These are phyloP conservation scores for Sporothrix protearum DNA, from an alignment of 2,329 filamentous ascomycete genomes.

Conservation along the genomic window DNA sequence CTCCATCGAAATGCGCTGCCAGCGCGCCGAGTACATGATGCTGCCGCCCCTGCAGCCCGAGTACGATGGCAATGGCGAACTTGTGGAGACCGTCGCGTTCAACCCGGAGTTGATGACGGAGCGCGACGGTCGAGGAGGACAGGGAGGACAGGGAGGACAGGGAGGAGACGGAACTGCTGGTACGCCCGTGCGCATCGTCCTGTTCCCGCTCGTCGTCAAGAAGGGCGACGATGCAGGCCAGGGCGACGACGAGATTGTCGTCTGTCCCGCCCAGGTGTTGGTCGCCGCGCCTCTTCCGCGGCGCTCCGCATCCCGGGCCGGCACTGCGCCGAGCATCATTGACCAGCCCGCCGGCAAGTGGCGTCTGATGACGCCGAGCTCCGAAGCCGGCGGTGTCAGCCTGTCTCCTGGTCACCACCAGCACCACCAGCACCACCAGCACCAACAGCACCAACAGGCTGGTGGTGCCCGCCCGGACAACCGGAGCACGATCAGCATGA, in stretches of 20 bases:
- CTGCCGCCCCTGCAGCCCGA: slow-evolving; percentile 90
- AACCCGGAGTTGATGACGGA: slow-evolving; percentile 95
- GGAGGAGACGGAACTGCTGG: too few species aligned
- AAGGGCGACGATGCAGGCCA: slow-evolving; percentile 84
- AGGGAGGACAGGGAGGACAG: too few species aligned
- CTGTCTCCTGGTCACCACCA: slow-evolving; percentile 28
- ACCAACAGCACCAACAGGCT: slow-evolving; percentile 31
- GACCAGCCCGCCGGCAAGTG: slow-evolving; percentile 15
- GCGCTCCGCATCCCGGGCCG: slow-evolving; percentile 27
- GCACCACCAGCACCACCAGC: slow-evolving; percentile 29
- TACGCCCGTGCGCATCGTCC: slow-evolving; percentile 81
- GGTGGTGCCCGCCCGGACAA: slow-evolving; percentile 40
- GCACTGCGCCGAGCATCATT: slow-evolving; percentile 27
- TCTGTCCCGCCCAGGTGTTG: slow-evolving; percentile 91
- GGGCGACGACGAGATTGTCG: slow-evolving; percentile 91
- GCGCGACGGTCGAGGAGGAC: slow-evolving; percentile 60
- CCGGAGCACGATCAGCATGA: slow-evolving; percentile 40
- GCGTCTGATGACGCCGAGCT: slow-evolving; percentile 46
- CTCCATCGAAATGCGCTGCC: slow-evolving; percentile 94
- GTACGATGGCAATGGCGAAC: slow-evolving; percentile 88
- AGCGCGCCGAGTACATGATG: slow-evolving; percentile 98
- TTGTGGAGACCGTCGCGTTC: slow-evolving; percentile 83
- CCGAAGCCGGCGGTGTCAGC: slow-evolving; percentile 50
- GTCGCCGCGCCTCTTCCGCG: slow-evolving; percentile 54
- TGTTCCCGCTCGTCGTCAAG: slow-evolving; percentile 95